A percentile compares a stretch with the other conserved stretches of the same genome.
phyloP scores from a whole-genome alignment of 768 basidiomycete species.

The Lactifluus echinatus region DNA sequence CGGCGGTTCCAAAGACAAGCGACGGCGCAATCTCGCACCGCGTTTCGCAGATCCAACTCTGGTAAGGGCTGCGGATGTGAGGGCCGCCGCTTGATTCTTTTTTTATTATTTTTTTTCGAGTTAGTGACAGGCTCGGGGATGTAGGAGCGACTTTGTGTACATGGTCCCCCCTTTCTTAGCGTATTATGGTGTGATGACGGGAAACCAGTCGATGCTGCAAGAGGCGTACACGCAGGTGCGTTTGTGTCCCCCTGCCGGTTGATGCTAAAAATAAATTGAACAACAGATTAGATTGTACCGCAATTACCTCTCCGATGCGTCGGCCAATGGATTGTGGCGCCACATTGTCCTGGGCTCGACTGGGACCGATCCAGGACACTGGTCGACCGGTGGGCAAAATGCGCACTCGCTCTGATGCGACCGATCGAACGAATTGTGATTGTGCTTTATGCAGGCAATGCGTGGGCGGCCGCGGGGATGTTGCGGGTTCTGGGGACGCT shows the following conservation, averaged over 20 bases:
- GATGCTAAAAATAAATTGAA: background rate
- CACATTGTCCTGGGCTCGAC: constrained; percentile 56
- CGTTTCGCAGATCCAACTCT: constrained; percentile 57
- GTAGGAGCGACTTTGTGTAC: constrained; percentile 71
- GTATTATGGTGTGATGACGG: constrained; percentile 62
- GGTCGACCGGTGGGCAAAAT: constrained; percentile 81
- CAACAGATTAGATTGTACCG: constrained; percentile 54
- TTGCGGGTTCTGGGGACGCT: constrained; percentile 74
- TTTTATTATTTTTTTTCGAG: no score
- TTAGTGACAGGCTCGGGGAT: background rate
- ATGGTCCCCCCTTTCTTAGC: constrained; percentile 87
- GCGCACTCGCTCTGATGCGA: no score
- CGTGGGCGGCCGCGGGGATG: constrained; percentile 86
- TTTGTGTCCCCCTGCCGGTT: background rate
- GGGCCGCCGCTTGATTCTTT: no score
- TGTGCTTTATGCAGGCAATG: constrained; percentile 50
- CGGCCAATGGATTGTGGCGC: constrained; percentile 55
- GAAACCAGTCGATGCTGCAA: constrained; percentile 47
- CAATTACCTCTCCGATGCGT: constrained; percentile 45
- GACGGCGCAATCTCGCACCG: constrained; percentile 84
- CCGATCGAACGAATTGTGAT: background rate
- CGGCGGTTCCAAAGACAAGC: constrained; percentile 45
- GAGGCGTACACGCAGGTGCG: constrained; percentile 56
- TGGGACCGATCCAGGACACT: constrained; percentile 57
- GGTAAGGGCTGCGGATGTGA: constrained; percentile 39